These are phyloP conservation scores for Penicillium hesseltinei DNA, from an alignment of 2,329 filamentous ascomycete species.

Conservation along the genomic window DNA sequence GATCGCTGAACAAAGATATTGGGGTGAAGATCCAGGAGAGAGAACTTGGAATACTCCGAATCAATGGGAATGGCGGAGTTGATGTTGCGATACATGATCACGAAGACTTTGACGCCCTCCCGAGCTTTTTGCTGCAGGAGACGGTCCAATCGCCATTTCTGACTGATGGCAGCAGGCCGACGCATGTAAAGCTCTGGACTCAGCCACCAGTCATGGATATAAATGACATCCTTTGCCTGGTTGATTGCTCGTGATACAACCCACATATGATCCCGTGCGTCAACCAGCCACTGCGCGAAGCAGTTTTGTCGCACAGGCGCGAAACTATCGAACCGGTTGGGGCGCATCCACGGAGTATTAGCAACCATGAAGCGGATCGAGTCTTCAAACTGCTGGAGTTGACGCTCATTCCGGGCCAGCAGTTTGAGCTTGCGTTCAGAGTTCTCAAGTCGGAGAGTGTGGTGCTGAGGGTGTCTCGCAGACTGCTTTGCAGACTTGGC, in stretches of 20 bases:
- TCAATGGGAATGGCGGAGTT: conserved; percentile 97
- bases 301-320: conserved; percentile 83
- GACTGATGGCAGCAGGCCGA: conserved; percentile 88
- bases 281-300: conserved; percentile 94
- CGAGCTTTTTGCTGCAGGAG: conserved; percentile 89
- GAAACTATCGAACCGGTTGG: conserved; percentile 88
- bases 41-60: conserved; percentile 97
- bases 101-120: conserved; percentile 95
- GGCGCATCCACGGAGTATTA: conserved; percentile 77
- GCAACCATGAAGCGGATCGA: conserved; percentile 84
- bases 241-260: conserved; percentile 95
- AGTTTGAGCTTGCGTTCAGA: conserved; percentile 90
- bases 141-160: conserved; percentile 94
- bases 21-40: conserved; percentile 87
- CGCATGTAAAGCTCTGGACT: conserved; percentile 95
- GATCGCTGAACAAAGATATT: conserved; percentile 96
- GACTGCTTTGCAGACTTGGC: conserved; percentile 64
- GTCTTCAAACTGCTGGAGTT: conserved; percentile 88
- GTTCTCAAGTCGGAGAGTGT: conserved; percentile 83
- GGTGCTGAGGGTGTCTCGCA: conserved; percentile 66
- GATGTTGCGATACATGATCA: conserved; percentile 97
- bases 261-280: conserved; percentile 99
- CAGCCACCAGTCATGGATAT: conserved; percentile 99
- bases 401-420: conserved; percentile 83
- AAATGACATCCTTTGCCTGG: conserved; percentile 96